A percentile compares a stretch with the other conserved stretches of the same genome.
Conservation (phyloP, 2,329 filamentous ascomycete species). For the Leptodontidium sp. region DNA sequence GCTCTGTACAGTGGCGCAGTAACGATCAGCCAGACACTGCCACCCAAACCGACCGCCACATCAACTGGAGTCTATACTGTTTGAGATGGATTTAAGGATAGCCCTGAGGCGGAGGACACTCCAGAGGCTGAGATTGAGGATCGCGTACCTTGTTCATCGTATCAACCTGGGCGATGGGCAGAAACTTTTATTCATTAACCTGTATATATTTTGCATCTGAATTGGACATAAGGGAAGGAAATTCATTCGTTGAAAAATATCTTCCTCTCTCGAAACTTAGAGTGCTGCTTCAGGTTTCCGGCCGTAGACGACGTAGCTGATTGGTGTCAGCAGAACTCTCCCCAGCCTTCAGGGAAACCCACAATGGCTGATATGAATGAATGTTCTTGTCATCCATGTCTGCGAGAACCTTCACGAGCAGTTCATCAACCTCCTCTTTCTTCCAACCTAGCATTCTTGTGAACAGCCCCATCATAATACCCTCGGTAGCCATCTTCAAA, state of each 20-base stretch:
- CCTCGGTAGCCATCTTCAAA: slow-evolving; percentile 25
- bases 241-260: too few species aligned
- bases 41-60: slow-evolving; percentile 35
- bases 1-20: slow-evolving; percentile 42
- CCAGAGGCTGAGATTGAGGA: slow-evolving; percentile 13
- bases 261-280: too few species aligned
- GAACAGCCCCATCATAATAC: slow-evolving; percentile 16
- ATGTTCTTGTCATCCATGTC: slow-evolving; percentile 30
- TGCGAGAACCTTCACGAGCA: slow-evolving; percentile 24
- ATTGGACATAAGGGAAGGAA: not conserved
- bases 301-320: slow-evolving; percentile 26
- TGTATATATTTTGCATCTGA: slow-evolving; percentile 22
- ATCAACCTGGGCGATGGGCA: not conserved
- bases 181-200: not conserved
- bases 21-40: slow-evolving; percentile 35
- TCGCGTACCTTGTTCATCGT: slow-evolving; percentile 10
- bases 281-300: slow-evolving; percentile 7
- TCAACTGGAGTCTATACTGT: slow-evolving; percentile 25
- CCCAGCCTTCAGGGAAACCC: slow-evolving; percentile 4
- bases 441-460: slow-evolving; percentile 29
- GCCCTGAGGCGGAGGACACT: slow-evolving; percentile 14
- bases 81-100: not conserved
- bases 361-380: slow-evolving; percentile 33
- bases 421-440: slow-evolving; percentile 27
- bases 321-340: not conserved